A percentile compares a stretch with the other conserved stretches of the same genome.
Conservation (phyloP, 352 stramenopile species). For the Globisporangium uncinulatum region DNA sequence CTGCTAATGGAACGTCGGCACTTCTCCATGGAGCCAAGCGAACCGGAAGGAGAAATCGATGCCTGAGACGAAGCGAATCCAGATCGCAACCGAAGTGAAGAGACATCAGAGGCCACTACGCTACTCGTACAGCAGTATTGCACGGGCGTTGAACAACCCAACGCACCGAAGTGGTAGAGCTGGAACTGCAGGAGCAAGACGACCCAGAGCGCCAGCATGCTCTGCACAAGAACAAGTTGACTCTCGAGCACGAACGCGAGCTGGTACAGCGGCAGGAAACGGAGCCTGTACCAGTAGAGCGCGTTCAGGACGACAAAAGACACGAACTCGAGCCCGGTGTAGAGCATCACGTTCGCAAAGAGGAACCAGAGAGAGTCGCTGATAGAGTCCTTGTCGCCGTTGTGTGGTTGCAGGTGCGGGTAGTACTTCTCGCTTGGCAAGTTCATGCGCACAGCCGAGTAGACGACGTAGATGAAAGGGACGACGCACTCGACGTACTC, state of each 20-base stretch:
- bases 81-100: not conserved
- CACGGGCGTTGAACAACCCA: not conserved
- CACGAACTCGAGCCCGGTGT: slow-evolving; percentile 28
- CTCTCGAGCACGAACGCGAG: slow-evolving; percentile 34
- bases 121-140: no score
- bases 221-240: slow-evolving; percentile 24
- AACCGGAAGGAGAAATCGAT: no score
- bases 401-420: not conserved
- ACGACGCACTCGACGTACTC: slow-evolving; percentile 24
- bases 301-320: slow-evolving; percentile 27
- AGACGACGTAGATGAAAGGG: slow-evolving; percentile 10
- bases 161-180: slow-evolving; percentile 27
- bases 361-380: no score
- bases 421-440: slow-evolving; percentile 14
- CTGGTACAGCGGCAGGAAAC: slow-evolving; percentile 19
- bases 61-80: no score
- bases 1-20: no score
- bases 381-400: no score
- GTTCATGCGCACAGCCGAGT: slow-evolving; percentile 5
- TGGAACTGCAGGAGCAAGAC: slow-evolving; percentile 25
- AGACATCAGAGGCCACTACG: no score
- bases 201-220: slow-evolving; percentile 36
- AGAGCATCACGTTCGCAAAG: slow-evolving; percentile 22
- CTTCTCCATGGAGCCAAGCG: no score
- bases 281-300: slow-evolving; percentile 17